Base-by-base conservation (phyloP, 805 yeast species). In the Hanseniaspora lachancei region DNA sequence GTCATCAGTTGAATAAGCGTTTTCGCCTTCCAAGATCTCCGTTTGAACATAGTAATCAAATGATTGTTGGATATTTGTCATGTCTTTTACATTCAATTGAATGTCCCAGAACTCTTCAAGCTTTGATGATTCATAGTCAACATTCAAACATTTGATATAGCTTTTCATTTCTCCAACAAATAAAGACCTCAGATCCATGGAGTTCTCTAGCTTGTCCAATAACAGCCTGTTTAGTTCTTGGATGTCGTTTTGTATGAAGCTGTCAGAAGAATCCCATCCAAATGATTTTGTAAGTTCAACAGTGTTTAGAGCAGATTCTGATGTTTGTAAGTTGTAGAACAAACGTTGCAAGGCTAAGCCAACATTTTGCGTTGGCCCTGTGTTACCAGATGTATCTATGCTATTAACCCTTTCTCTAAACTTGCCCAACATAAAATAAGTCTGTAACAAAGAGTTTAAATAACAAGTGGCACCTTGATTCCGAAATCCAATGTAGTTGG, bases 401-500 rank as follows among this genome's bases (percentile, higher is more conserved):
- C 82, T 82, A 66, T 87, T 91, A 2, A 93, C 97, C 57, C 89
- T 78, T 62, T 81, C 80, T 59, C 97, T 77, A 70, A 93, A 93
- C 34, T 74, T 72, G 60, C 80, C 81, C 0, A 98, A 93, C 64
- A 87, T 87, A 67, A 76, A 93, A 62, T 93, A 85, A 12, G 96
- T 86, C 68, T 93, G 98, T 54, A 93, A 70, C 58, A 93, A 74
- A 0, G 97, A 91, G 67, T 93, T 93, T 65, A 93, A 77, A 69
- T 93, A 93, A 68, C 99, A 93, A 0, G 99, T 93, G 2, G 99
- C 99, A 60, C 98, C 99, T 71, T 93, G 99, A 65, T 93, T 93
- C 61, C 80, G 83, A 59, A 93, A 78, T 1, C 99, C 99, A 9
- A 89, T 95, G 66, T 76, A 89, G 0, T 97, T 97, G 0, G 97